Evolutionary conservation across 257 asterid genomes (phyloP).

Genomic region (Handroanthus guayacan): DNA sequence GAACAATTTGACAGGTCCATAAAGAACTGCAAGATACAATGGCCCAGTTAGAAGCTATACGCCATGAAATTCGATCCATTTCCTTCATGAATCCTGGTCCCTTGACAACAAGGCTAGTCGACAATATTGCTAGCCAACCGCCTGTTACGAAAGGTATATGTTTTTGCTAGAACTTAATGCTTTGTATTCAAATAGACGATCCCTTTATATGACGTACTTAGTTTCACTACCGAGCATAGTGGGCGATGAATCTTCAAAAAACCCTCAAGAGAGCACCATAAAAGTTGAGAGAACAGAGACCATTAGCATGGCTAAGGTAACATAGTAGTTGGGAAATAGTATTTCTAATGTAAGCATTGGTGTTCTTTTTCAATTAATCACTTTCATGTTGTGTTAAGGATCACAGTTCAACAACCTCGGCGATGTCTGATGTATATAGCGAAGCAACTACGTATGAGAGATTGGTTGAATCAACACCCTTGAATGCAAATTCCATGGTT

Average conservation of each 20-base stretch:
- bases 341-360: neutral
- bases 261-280: slow-evolving; percentile 42
- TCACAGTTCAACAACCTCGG: slow-evolving; percentile 43
- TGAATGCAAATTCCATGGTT: slow-evolving; percentile 43
- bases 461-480: slow-evolving; percentile 59
- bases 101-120: slow-evolving; percentile 69
- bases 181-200: slow-evolving; percentile 18
- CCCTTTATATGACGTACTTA: slow-evolving; percentile 21
- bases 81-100: slow-evolving; percentile 83
- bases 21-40: slow-evolving; percentile 90
- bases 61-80: slow-evolving; percentile 74
- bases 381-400: slow-evolving; percentile 49
- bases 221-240: slow-evolving; percentile 36
- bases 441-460: slow-evolving; percentile 70
- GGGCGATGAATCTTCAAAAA: slow-evolving; percentile 44
- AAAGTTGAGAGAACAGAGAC: slow-evolving; percentile 44
- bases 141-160: slow-evolving; percentile 48
- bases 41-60: slow-evolving; percentile 89
- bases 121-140: slow-evolving; percentile 55
- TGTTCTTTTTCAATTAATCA: slow-evolving; percentile 20
- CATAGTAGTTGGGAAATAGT: slow-evolving; percentile 1
- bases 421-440: slow-evolving; percentile 58
- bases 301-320: slow-evolving; percentile 56
- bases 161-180: slow-evolving; percentile 17
- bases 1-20: slow-evolving; percentile 62